Evolutionary conservation across 495 filamentous ascomycete genomes (phyloP).

Genomic region (Aspergillus bridgeri): DNA sequence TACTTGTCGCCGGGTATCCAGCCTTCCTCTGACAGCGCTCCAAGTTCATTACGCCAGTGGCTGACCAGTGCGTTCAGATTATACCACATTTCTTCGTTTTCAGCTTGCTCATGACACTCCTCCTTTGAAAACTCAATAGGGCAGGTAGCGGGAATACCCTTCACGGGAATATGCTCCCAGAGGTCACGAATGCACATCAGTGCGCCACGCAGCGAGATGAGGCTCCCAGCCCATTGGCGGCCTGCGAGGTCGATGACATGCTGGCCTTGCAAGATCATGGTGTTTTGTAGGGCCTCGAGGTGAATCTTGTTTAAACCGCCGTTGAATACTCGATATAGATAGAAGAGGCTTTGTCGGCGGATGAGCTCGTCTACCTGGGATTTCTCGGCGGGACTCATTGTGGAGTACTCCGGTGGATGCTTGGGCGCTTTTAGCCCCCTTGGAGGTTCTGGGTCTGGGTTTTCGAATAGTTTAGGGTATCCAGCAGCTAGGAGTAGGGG

Average conservation of each 20-base stretch:
- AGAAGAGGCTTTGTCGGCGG: conserved; percentile 20
- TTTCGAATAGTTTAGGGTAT: conserved; percentile 20
- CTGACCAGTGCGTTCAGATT: conserved; percentile 18
- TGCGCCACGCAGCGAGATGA: conserved; percentile 21
- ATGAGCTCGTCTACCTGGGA: conserved; percentile 18
- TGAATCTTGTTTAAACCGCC: conserved; percentile 20
- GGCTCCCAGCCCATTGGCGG: conserved; percentile 25
- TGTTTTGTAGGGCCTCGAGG: conserved; percentile 17
- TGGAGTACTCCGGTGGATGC: conserved; percentile 14
- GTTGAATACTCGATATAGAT: conserved; percentile 23
- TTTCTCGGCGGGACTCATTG: conserved; percentile 16
- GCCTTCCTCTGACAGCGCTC: conserved; percentile 18
- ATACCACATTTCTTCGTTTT: conserved; percentile 22
- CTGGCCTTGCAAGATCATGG: conserved; percentile 18
- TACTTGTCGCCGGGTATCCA: conserved; percentile 15
- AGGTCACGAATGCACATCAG: conserved; percentile 17
- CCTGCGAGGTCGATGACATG: conserved; percentile 25
- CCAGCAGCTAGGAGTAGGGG: conserved; percentile 22
- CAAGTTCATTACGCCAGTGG: conserved; percentile 22
- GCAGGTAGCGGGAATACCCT: conserved; percentile 15
- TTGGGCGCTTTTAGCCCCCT: conserved; percentile 14
- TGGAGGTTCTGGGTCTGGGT: conserved; percentile 16
- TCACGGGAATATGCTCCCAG: conserved; percentile 20
- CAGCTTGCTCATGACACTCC: conserved; percentile 14
- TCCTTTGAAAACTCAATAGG: conserved; percentile 17